Evolutionary conservation across 352 stramenopile genomes (phyloP), one percentile per base, ranked within the genome.

Genomic region (Phytophthora capsici): DNA sequence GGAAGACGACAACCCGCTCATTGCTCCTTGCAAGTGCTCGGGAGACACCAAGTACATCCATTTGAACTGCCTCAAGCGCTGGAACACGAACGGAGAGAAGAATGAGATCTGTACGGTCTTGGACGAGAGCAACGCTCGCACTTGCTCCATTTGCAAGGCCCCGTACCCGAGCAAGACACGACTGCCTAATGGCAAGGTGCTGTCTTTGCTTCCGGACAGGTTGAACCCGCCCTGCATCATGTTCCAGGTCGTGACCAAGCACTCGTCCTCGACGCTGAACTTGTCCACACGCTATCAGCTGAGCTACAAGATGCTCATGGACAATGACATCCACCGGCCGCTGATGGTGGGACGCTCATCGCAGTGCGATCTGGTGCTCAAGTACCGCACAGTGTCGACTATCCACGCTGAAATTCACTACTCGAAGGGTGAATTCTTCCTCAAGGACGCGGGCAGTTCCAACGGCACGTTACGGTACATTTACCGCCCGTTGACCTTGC

Each of bases 31-130:
- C 80, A 98, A 98, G 66, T 98, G 95, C 62, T 94, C 83, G 61
- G 95, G 95, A 16, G 95, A 98, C 71, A 98, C 95, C 36, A 96
- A 97, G 69, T 98, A 98, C 82, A 97, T 98, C 17, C 95, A 98
- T 54, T 80, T 98, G 8, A 96, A 98, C 65, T 98, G 95, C 63
- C 82, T 98, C 25, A 95, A 97, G 55, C 95, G 96, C 46, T 98
- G 93, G 93, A 97, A 98, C 76, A 95, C 85, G 14, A 95, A 95
- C 60, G 85, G 85, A 14, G 87, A 95, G 63, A 94, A 94, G 75
- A 94, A 95, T 47, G 85, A 95, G 64, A 93, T 95, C 66, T 95
- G 87, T 55, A 90, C 87, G 3, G 87, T 95, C 16, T 57, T 94
- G 28, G 85, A 95, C 57, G 85, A 94, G 60, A 90, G 77, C 63